phyloP scores from a whole-genome alignment of 208 protist species.

The Leishmania gerbilli region DNA sequence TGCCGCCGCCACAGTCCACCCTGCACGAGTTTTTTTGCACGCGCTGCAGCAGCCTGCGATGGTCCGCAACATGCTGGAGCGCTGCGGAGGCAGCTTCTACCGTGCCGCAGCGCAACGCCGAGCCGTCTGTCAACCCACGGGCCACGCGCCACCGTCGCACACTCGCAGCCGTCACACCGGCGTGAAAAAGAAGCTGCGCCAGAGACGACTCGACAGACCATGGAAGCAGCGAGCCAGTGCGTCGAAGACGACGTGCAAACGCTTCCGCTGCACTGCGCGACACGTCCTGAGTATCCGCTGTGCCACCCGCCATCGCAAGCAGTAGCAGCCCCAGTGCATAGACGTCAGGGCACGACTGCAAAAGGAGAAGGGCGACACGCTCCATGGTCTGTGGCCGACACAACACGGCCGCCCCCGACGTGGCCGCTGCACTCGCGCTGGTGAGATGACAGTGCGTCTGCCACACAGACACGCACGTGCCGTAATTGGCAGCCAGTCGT shows the following conservation, averaged over 20 bases:
- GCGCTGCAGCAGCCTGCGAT: not conserved
- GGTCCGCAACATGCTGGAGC: slow-evolving; percentile 41
- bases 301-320: not conserved
- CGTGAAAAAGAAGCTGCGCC: slow-evolving; percentile 22
- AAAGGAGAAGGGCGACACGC: not conserved
- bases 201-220: slow-evolving; percentile 22
- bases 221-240: not conserved
- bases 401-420: not conserved
- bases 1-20: not conserved
- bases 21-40: not conserved
- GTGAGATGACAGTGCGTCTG: not conserved
- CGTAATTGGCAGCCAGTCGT: slow-evolving; percentile 13
- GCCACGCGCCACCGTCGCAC: slow-evolving; percentile 12
- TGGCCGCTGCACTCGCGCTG: not conserved
- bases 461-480: slow-evolving; percentile 7
- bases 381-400: slow-evolving; percentile 6
- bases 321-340: slow-evolving; percentile 15
- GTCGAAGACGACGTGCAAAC: not conserved
- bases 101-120: not conserved
- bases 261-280: not conserved
- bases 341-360: slow-evolving; percentile 23
- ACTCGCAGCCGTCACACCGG: slow-evolving; percentile 6
- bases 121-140: no score
- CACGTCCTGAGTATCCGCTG: not conserved
- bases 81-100: slow-evolving; percentile 11